Conservation (phyloP, 768 basidiomycete genomes). For the Calocybe gangraenosa region DNA sequence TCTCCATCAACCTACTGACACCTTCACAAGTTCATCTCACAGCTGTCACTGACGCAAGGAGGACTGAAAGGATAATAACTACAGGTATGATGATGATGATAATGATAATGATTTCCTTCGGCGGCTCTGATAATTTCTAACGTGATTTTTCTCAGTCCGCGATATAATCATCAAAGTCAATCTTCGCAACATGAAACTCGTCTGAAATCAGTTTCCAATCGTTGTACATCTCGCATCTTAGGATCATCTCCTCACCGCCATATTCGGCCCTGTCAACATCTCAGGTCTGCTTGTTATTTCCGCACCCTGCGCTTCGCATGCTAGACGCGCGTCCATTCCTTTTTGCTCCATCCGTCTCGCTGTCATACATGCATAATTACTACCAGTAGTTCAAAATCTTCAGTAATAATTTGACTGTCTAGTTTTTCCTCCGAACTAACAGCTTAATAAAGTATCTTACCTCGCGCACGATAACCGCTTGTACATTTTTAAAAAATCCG, state of each 20-base stretch:
- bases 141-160: slow-evolving; percentile 40
- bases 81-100: slow-evolving; percentile 54
- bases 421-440: no score
- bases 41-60: slow-evolving; percentile 75
- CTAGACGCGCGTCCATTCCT: background rate
- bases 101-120: no score
- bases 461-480: no score
- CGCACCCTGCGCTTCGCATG: background rate
- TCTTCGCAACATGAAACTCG: slow-evolving; percentile 54
- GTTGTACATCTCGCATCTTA: background rate
- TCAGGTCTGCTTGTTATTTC: background rate
- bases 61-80: slow-evolving; percentile 69
- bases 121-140: background rate
- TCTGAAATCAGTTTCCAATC: slow-evolving; percentile 23
- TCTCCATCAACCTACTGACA: slow-evolving; percentile 1
- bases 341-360: background rate
- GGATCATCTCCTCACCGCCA: background rate
- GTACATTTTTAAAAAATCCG: no score
- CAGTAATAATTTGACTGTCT: no score
- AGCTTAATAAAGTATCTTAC: no score
- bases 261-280: background rate
- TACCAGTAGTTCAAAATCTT: no score
- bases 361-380: no score
- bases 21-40: slow-evolving; percentile 63
- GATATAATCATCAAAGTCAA: slow-evolving; percentile 68